Evolutionary conservation across 116 monocot species (phyloP), one percentile per base, ranked within the genome.

Genomic region (Zostera marina): DNA sequence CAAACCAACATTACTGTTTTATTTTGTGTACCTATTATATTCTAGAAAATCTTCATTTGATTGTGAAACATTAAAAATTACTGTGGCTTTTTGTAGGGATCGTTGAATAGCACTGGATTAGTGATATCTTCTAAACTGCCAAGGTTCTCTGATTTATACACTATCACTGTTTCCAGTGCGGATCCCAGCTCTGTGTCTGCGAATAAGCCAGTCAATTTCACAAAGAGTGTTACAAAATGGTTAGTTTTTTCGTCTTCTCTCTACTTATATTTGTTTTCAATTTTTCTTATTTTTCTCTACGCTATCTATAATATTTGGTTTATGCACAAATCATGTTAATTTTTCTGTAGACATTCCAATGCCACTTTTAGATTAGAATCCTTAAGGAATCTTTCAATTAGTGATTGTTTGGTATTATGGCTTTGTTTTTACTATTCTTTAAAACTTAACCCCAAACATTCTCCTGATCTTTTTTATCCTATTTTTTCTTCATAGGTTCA

Each of bases 191-290:
- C 98, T 54, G 73, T 86, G 53, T 77, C 86, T 71, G 82, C 89
- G 9, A 98, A 83, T 20, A 74, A 76, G 63, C 46, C 86, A 25
- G 86, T 83, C 14, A 61, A 83, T 5, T 63, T 98, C 13, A 79
- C 78, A 25, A 85, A 80, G 73, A 89, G 81, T 43, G 98, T 98
- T 8, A 90, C 90, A 54, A 89, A 85, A 68, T 98, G 98, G 98
- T 86, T 44, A 72, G 82, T 73, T 65, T 61, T 39, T 21, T 42
- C 43, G 5, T 15, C 15, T 44, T 59, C n/a, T n/a, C n/a, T n/a
- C n/a, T n/a, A n/a, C n/a, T n/a, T 59, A n/a, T n/a, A 41, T 44
- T 1, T 21, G 1, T 22, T 42, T 1, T 44, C n/a, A 13, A 3
- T 13, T 11, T 15, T 42, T 39, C 32, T 56, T n/a, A n/a, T n/a